Evolutionary conservation across 2,329 filamentous ascomycete species (phyloP).

Genomic region (Davidsoniella virescens): DNA sequence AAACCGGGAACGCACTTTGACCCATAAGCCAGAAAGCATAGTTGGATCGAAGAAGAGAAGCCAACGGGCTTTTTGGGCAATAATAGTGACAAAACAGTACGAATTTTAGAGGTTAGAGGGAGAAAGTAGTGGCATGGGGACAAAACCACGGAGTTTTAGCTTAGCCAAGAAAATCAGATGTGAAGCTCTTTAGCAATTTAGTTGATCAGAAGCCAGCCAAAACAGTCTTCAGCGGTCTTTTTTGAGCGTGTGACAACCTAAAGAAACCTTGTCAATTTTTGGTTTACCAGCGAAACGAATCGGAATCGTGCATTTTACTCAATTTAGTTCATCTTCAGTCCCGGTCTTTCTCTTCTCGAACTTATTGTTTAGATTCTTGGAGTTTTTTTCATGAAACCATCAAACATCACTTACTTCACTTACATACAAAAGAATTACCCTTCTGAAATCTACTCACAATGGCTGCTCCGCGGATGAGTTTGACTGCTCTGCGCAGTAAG

Average conservation of each 20-base stretch:
- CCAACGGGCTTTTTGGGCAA: too few species aligned
- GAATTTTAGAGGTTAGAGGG: too few species aligned
- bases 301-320: background rate
- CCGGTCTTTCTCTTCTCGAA: background rate
- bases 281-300: background rate
- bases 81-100: too few species aligned
- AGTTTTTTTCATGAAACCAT: background rate
- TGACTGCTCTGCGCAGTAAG: conserved; percentile 40
- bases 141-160: too few species aligned
- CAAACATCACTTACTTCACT: background rate
- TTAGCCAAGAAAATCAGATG: background rate
- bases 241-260: background rate
- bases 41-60: too few species aligned
- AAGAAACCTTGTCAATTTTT: background rate
- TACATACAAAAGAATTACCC: background rate
- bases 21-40: background rate
- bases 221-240: background rate
- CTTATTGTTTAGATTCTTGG: background rate
- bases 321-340: background rate
- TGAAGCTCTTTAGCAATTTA: too few species aligned
- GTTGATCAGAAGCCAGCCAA: too few species aligned
- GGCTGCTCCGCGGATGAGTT: conserved; percentile 40
- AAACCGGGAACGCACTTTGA: conserved; percentile 4
- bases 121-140: too few species aligned
- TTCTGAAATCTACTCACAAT: conserved; percentile 23